A percentile compares a stretch with the other conserved stretches of the same genome.
Evolutionary conservation across 139 green algal genomes (phyloP).

Genomic region (Ulvella scutata): DNA sequence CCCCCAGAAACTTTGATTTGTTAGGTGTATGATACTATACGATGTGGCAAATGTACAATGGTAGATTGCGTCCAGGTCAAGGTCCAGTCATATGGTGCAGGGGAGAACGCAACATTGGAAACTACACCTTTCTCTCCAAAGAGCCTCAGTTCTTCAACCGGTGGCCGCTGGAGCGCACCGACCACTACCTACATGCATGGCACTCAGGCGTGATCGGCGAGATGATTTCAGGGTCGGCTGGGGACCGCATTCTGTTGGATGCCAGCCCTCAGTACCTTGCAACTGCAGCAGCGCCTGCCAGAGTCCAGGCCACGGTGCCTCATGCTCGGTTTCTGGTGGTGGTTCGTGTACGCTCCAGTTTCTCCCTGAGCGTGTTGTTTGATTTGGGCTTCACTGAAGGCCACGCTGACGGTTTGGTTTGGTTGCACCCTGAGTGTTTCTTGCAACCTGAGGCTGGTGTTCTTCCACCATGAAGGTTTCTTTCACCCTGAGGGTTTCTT

Average conservation of each 20-base stretch:
- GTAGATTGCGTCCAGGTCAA: no score
- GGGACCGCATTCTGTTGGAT: neutral
- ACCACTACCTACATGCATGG: neutral
- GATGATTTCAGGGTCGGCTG: neutral
- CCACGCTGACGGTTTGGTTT: no score
- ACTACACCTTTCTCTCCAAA: neutral
- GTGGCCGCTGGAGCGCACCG: neutral
- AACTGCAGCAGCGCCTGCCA: neutral
- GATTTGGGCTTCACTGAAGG: no score
- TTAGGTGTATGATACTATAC: neutral
- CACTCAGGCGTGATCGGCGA: neutral
- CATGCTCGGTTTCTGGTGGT: neutral
- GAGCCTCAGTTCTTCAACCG: constrained; percentile 3
- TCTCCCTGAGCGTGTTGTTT: neutral
- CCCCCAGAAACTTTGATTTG: neutral
- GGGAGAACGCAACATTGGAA: neutral
- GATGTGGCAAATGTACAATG: no score
- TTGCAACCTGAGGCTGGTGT: no score
- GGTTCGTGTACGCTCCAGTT: neutral
- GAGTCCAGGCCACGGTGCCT: neutral
- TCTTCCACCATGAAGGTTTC: no score
- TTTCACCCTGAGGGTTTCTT: no score
- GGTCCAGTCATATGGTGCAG: no score
- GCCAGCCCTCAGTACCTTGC: neutral
- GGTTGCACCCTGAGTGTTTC: no score